Evolutionary conservation across 2,329 filamentous ascomycete species (phyloP), one percentile per base, ranked within the genome.

Genomic region (Cryphonectria parasitica): DNA sequence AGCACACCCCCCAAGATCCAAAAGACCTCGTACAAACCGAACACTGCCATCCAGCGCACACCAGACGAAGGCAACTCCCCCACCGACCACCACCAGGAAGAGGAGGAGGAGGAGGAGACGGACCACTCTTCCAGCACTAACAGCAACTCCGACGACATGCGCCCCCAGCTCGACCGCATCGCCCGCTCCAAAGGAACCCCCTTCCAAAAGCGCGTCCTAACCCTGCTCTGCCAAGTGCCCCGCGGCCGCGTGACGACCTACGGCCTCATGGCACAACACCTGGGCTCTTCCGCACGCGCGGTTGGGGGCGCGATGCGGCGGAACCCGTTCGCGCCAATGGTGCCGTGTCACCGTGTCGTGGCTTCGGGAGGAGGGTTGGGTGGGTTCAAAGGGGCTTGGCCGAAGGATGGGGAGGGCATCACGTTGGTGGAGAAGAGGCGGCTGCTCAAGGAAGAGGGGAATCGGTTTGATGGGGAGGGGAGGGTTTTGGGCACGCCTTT

Each of bases 291-390:
- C 3, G 91, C 93, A 1, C 86, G 93, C 58, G 93, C 93, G 0
- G 88, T 96, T 6, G 93, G 93, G 22, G 93, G 92, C 71, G 92
- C 92, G 1, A 84, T 97, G 77, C 87, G 91, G 25, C 83, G 86
- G 13, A 97, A 97, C 78, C 93, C 93, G 0, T 97, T 95, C 76
- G 93, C 94, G 19, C 93, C 94, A 0, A 86, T 88, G 45, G 91
- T 95, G 5, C 94, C 93, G 1, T 97, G 93, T 73, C 93, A 97
- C 80, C 87, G 94, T 13, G 91, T 95, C 31, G 87, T 97, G 63
- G 92, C 92, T 7, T 90, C 89, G 56, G 90, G 90, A 66, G 90
- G 92, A 17, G 84, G 85, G n/a, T 79, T 94, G 31, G 91, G 91
- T 58, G 91, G 91, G 0, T 93, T 92, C 82, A 89, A 90, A 79